Evolutionary conservation across 805 yeast species (phyloP).

Genomic region (Kodamaea lidongshanica): DNA sequence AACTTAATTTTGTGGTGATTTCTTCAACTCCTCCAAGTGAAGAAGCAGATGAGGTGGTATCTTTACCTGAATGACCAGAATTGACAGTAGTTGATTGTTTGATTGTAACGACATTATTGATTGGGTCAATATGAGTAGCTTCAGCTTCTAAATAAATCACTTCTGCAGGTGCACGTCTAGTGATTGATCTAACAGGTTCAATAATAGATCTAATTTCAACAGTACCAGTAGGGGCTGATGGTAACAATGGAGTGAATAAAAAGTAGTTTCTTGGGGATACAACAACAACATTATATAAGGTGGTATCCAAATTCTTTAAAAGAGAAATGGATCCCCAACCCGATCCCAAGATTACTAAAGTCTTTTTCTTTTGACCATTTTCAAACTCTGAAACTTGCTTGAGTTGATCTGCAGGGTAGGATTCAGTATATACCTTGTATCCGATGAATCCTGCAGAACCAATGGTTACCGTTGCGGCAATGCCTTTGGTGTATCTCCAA

Average conservation of each 20-base stretch:
- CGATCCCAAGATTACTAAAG: slow-evolving; percentile 75
- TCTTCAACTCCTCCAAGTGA: slow-evolving; percentile 37
- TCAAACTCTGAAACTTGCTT: slow-evolving; percentile 54
- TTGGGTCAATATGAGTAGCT: slow-evolving; percentile 77
- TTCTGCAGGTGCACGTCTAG: slow-evolving; percentile 73
- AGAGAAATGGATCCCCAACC: slow-evolving; percentile 95
- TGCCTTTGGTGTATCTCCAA: slow-evolving; percentile 44
- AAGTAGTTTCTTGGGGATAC: slow-evolving; percentile 94
- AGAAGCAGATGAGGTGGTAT: slow-evolving; percentile 38
- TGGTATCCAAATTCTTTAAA: slow-evolving; percentile 77
- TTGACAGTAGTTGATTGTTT: slow-evolving; percentile 53
- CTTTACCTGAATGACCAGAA: slow-evolving; percentile 49
- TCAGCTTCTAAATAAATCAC: slow-evolving; percentile 85
- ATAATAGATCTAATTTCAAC: slow-evolving; percentile 84
- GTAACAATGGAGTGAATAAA: slow-evolving; percentile 91
- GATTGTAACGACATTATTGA: slow-evolving; percentile 55
- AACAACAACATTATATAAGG: slow-evolving; percentile 80
- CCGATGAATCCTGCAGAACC: slow-evolving; percentile 46
- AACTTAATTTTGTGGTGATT: slow-evolving; percentile 44
- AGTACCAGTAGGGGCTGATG: slow-evolving; percentile 93
- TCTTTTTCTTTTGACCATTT: slow-evolving; percentile 59
- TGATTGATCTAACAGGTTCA: slow-evolving; percentile 86
- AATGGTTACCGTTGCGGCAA: slow-evolving; percentile 45
- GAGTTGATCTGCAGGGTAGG: slow-evolving; percentile 52
- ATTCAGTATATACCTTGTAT: slow-evolving; percentile 58